A percentile compares a stretch with the other conserved stretches of the same genome.
phyloP scores from a whole-genome alignment of 305 asterid genomes.

The Solanum chacoense region DNA sequence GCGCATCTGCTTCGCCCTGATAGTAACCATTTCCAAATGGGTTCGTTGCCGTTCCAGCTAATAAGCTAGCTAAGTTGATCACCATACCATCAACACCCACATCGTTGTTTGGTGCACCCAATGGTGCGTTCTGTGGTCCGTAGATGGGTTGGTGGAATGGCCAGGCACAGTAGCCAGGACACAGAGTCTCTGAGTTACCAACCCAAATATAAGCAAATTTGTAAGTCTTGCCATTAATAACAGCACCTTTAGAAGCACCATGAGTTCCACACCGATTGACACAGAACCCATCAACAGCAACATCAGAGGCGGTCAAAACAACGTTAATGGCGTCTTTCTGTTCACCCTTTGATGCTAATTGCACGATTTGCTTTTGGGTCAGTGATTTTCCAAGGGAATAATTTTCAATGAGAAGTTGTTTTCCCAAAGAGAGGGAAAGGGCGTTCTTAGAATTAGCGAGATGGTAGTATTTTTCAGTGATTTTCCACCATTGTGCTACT shows the following conservation, averaged over 20 bases:
- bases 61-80: conserved; percentile 14
- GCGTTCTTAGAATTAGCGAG: conserved; percentile 1
- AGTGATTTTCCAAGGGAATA: conserved; percentile 9
- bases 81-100: conserved; percentile 21
- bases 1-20: conserved; percentile 23
- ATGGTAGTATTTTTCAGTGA: conserved; percentile 7
- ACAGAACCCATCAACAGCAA: conserved; percentile 21
- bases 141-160: conserved; percentile 17
- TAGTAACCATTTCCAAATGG: conserved; percentile 22
- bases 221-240: neutral
- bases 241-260: neutral
- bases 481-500: conserved; percentile 9
- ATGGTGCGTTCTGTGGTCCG: conserved; percentile 13
- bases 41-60: conserved; percentile 21
- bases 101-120: conserved; percentile 11
- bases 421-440: neutral
- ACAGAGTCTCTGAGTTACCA: conserved; percentile 18
- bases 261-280: conserved; percentile 17
- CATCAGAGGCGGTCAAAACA: conserved; percentile 19
- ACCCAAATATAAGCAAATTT: conserved; percentile 12
- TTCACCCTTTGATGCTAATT: conserved; percentile 1
- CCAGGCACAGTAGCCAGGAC: conserved; percentile 23
- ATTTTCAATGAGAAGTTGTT: neutral
- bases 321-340: conserved; percentile 2
- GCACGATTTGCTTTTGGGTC: neutral